Percentiles rank a stretch among this genome's conserved stretches.
Conservation (phyloP, 148 eudicot genomes). For the Cornus controversa region DNA sequence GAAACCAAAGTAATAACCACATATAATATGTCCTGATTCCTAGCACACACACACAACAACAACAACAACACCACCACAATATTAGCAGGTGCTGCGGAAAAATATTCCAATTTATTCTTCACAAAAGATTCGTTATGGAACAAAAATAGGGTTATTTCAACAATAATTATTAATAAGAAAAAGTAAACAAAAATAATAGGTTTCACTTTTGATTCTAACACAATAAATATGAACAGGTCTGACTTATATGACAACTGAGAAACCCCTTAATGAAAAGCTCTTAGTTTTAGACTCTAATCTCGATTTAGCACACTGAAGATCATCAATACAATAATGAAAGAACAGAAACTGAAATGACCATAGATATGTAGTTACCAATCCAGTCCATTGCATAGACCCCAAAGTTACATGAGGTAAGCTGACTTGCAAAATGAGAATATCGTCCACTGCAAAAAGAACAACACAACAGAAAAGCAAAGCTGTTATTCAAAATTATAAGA, state of each 20-base stretch:
- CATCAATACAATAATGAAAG: not conserved
- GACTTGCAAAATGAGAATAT: constrained; percentile 77
- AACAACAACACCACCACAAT: not conserved
- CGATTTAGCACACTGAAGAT: not conserved
- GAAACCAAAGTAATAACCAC: not conserved
- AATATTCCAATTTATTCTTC: not conserved
- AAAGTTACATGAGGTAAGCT: constrained; percentile 57
- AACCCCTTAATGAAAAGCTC: not conserved
- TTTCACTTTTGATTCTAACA: not conserved
- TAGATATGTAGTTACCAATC: constrained; percentile 59
- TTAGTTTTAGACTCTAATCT: not conserved
- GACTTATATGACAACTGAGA: not conserved
- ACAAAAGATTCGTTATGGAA: not conserved
- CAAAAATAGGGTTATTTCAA: not conserved
- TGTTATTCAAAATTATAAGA: not conserved
- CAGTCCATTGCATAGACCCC: constrained; percentile 96
- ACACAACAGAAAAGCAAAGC: constrained; percentile 6
- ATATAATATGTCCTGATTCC: not conserved
- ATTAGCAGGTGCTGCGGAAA: not conserved
- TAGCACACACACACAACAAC: not conserved
- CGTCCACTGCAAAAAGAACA: constrained; percentile 63
- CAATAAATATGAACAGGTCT: not conserved
- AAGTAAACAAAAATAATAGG: not conserved
- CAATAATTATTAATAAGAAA: not conserved
- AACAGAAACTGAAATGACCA: not conserved